Conservation (phyloP, 495 filamentous ascomycete genomes). For the Hypoxylon perforatum region DNA sequence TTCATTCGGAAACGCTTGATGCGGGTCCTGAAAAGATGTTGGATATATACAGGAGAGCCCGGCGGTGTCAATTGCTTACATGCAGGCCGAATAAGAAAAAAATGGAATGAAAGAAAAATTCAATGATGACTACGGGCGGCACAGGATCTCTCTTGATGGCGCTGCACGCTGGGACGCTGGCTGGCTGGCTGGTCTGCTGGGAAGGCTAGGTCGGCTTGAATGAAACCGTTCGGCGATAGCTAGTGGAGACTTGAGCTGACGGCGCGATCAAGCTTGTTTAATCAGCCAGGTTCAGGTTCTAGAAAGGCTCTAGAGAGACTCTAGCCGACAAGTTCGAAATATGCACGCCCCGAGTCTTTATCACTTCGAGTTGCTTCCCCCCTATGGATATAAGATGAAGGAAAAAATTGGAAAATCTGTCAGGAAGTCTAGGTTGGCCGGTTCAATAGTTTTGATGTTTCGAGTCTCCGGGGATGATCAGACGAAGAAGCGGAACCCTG, state of each 20-base stretch:
- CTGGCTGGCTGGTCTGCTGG: too few relatives aligned
- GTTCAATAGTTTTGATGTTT: conserved; percentile 31
- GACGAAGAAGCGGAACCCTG: conserved; percentile 33
- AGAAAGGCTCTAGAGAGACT: conserved; percentile 7
- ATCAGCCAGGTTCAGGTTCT: not conserved
- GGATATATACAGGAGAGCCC: conserved; percentile 21
- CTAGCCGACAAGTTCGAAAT: not conserved
- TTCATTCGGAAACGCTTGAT: conserved; percentile 21
- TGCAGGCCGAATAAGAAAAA: conserved; percentile 11
- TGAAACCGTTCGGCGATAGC: conserved; percentile 26
- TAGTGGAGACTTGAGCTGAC: conserved; percentile 29
- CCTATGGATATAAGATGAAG: conserved; percentile 10
- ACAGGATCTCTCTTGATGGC: conserved; percentile 20
- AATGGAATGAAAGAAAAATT: conserved; percentile 19
- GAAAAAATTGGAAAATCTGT: conserved; percentile 18
- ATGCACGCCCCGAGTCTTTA: conserved; percentile 7
- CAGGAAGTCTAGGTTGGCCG: conserved; percentile 15
- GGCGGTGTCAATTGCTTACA: conserved; percentile 5
- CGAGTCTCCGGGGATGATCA: conserved; percentile 37
- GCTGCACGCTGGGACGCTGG: too few relatives aligned
- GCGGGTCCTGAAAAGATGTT: conserved; percentile 5
- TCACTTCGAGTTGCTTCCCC: conserved; percentile 8
- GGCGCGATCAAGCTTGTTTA: conserved; percentile 22
- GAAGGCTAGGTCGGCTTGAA: conserved; percentile 23
- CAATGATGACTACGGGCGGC: conserved; percentile 11